Base-by-base conservation (phyloP, 371 early-diverging fungal species). In the Haplosporangium sp. region DNA sequence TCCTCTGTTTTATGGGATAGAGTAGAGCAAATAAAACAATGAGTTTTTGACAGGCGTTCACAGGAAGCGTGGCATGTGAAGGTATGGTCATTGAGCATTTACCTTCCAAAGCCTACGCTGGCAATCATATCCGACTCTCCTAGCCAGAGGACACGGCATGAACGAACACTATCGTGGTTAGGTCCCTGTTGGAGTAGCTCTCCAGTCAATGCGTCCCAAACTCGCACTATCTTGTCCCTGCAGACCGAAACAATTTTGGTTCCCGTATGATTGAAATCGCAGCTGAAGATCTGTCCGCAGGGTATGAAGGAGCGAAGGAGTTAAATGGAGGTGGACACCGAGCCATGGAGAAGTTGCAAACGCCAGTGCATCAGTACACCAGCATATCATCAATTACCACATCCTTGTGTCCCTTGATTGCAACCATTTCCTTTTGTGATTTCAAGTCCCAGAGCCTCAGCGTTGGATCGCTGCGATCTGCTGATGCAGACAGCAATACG, bases 91-190 rank as follows among this genome's bases (percentile, higher is more conserved):
- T 29, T 29, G 29, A 29, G 29, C 16, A 36, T 58, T 57, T 60
- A 87, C 88, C 73, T 71, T 10, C 90, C 93, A 81, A 94, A 95
- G 0, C 95, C 95, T 63, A 92, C 87, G 36, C 92, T 87, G 3
- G 86, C 86, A 42, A 95, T 67, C 12, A 74, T 59, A 3, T 83
- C 83, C 6, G 66, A 69, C 4, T 83, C 82, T 29, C 84, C 87
- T 6, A 94, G 62, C 94, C 94, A 96, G 5, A 87, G 76, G 6
- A 94, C 80, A 43, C 94, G 87, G 37, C 90, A 86, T 0, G 91
- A 92, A 37, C 94, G 89, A 23, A 88, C 76, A 51, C 93, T 92
- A 11, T 91, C 87, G 68, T 94, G 93, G 9, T 88, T 80, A 6
- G 85, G 80, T 6, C 89, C 90, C 53, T 84, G 81, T 20, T 81